Evolutionary conservation across 2,329 filamentous ascomycete genomes (phyloP), one percentile per base, ranked within the genome.

Genomic region (Colletotrichum noveboracense): DNA sequence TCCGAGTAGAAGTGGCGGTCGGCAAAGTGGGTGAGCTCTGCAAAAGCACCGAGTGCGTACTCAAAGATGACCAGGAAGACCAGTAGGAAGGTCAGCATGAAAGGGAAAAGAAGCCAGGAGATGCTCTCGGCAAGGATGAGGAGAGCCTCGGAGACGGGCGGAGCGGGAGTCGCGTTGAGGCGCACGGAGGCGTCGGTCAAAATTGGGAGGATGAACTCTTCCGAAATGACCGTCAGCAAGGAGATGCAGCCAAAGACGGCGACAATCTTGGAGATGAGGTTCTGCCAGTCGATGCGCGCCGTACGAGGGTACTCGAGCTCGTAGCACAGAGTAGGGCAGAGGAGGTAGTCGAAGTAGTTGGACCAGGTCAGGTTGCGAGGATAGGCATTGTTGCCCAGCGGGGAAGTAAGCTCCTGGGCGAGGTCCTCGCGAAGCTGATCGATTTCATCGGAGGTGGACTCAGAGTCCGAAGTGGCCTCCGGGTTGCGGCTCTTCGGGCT

Each of bases 31-130:
- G 96, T 98, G 79, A 98, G 94, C 84, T 99, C 97, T 16, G 96
- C 97, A 81, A 97, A 98, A 64, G 96, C 96, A 74, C 96, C 97
- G 38, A 98, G 91, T 13, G 98, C 91, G 84, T 98, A 99, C 84
- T 99, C 97, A 84, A 98, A 99, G 80, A 98, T 98, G 84, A 98
- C 96, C 74, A 99, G 92, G 87, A 99, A 99, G 71, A 98, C 96
- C 64, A 98, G 92, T 6, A 98, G 88, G 83, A 98, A 97, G 6
- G 94, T 98, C 76, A 98, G 90, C 95, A 98, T 98, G 85, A 98
- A 99, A 5, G 97, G 97, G 85, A 98, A 98, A 26, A 99, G 90
- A 21, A 99, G 91, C 88, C 95, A 93, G 73, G 94, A 96, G 82
- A 98, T 96, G 16, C 94, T 96, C 88, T 98, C 97, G 32, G 94